Evolutionary conservation across 75 land plant species (phyloP), one percentile per base, ranked within the genome.

Genomic region (Isoetes taiwanensis): DNA sequence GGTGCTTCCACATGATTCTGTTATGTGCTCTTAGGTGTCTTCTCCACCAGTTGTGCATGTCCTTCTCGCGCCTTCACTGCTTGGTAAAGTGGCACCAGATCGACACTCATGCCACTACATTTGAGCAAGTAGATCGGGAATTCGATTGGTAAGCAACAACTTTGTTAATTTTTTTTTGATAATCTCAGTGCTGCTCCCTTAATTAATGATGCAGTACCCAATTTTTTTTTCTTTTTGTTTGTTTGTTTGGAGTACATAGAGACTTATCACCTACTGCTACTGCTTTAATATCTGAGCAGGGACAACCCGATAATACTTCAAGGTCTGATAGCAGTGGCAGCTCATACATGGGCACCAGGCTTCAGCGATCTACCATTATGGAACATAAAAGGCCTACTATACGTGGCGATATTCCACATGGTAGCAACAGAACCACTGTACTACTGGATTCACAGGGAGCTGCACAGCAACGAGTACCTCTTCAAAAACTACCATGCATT

Each of bases 241-340:
- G 0, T 43, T 28, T 28, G n/a, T 11, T 5, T 31, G 33, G 10
- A 2, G 17, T 0, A 14, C 2, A 34, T 1, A 24, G 6, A 26
- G 0, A 5, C 28, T 26, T 16, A 10, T 14, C 26, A 32, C 19
- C 23, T 4, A 28, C 6, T 20, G 64, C 9, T 33, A 0, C 32
- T 52, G 24, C 26, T 30, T 31, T 12, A 16, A 25, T 54, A 39
- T 2, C 57, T 32, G 4, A 27, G 43, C 80, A 86, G 93, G 72
- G 93, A 86, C 54, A 75, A 86, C 56, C 86, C 59, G 41, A 48
- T 83, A 0, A 64, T 86, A 8, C 59, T 83, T 30, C 84, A 86
- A 38, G 75, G 75, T 41, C 40, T 79, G n/a, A 16, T 77, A 6
- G 63, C 71, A 27, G 25, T 68, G 3, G 35, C 69, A 33, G 78